phyloP scores from a whole-genome alignment of 2,329 filamentous ascomycete genomes.

The Ceratocystis albifundus region DNA sequence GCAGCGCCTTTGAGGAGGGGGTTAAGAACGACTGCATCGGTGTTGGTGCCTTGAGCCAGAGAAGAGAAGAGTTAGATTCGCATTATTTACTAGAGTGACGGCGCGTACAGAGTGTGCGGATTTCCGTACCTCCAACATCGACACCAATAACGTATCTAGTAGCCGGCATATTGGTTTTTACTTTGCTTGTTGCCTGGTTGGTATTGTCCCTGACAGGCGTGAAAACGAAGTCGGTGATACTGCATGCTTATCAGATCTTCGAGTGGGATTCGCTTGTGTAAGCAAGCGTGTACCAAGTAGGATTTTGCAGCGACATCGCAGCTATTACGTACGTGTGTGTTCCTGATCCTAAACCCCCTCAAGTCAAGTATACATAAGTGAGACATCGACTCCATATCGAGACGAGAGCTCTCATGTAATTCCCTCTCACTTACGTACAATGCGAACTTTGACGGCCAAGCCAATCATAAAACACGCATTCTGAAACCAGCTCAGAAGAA shows the following conservation, averaged over 20 bases:
- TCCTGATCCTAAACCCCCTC: conserved; percentile 1
- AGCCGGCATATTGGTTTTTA: background rate
- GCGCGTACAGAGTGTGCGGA: no score
- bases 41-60: conserved; percentile 36
- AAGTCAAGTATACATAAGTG: background rate
- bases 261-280: conserved; percentile 24
- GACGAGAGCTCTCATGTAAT: no score
- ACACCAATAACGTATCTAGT: conserved; percentile 31
- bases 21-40: conserved; percentile 42
- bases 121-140: conserved; percentile 31
- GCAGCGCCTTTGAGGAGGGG: conserved; percentile 27
- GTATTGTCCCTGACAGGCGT: background rate
- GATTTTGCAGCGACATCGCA: conserved; percentile 9
- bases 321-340: background rate
- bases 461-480: background rate
- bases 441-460: background rate
- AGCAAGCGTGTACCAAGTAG: background rate
- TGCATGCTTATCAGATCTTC: conserved; percentile 25
- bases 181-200: conserved; percentile 14
- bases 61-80: background rate
- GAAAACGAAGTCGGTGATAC: background rate
- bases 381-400: no score
- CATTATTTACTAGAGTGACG: background rate
- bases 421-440: no score
- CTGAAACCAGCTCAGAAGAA: conserved; percentile 3